Percentiles rank a stretch among this genome's conserved stretches.
phyloP scores from a whole-genome alignment of 768 basidiomycete genomes.

The Lactarius trivialis region DNA sequence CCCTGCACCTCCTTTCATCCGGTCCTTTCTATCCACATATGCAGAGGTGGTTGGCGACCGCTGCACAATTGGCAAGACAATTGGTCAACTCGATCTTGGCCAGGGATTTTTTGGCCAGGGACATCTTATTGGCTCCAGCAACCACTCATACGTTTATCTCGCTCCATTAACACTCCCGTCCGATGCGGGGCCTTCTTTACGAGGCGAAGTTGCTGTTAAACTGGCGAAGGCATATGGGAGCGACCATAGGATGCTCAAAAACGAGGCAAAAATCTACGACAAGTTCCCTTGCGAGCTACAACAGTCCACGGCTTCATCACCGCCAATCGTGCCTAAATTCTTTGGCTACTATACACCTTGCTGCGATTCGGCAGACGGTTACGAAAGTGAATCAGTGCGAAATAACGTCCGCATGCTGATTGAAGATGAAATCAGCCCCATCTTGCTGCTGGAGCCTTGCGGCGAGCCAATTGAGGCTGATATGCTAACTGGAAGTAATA shows the following conservation, averaged over 20 bases:
- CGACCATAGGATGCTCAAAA: slow-evolving; percentile 20
- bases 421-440: slow-evolving; percentile 31
- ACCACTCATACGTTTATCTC: slow-evolving; percentile 48
- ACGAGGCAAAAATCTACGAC: slow-evolving; percentile 43
- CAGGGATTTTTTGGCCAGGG: slow-evolving; percentile 33
- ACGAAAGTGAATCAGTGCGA: not conserved
- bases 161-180: slow-evolving; percentile 50
- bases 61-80: not conserved
- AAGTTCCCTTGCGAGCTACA: slow-evolving; percentile 40
- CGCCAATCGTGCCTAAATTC: slow-evolving; percentile 53
- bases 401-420: not conserved
- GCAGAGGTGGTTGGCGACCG: not conserved
- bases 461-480: slow-evolving; percentile 32
- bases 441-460: slow-evolving; percentile 45
- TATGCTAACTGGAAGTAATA: slow-evolving; percentile 24
- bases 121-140: no score
- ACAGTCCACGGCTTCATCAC: slow-evolving; percentile 44
- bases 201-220: slow-evolving; percentile 27
- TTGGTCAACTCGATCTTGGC: slow-evolving; percentile 46
- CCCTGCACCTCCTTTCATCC: no score
- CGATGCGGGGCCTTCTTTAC: not conserved
- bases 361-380: slow-evolving; percentile 5
- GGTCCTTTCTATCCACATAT: no score
- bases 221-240: not conserved
- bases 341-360: slow-evolving; percentile 50